phyloP scores from a whole-genome alignment of 768 basidiomycete genomes.

The Mycena albidolilacea region DNA sequence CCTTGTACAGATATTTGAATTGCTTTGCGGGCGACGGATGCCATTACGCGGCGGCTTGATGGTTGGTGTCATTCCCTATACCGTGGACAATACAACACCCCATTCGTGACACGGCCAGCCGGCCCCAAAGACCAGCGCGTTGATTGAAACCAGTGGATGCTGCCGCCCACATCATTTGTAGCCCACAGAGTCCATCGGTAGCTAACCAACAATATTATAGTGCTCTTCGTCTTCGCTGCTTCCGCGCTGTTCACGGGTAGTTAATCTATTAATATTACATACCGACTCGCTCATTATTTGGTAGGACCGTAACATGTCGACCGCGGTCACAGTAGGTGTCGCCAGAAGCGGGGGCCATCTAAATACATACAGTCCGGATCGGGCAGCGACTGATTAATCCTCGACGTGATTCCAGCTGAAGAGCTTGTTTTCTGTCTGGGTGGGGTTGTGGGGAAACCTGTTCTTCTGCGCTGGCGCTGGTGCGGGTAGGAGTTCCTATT shows the following conservation, averaged over 20 bases:
- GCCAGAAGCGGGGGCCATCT: constrained; percentile 6
- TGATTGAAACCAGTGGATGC: not conserved
- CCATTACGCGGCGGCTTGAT: constrained; percentile 13
- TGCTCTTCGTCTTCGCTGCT: constrained; percentile 34
- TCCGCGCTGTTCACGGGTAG: constrained; percentile 40
- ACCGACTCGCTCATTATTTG: constrained; percentile 27
- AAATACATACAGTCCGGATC: constrained; percentile 27
- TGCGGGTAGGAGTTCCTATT: constrained; percentile 6
- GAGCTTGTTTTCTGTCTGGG: constrained; percentile 24
- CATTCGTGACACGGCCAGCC: too few species aligned
- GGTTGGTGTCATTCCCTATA: constrained; percentile 15
- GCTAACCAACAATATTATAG: constrained; percentile 35
- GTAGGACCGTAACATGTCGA: constrained; percentile 9
- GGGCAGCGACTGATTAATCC: constrained; percentile 1
- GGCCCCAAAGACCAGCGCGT: too few species aligned
- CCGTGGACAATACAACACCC: not conserved
- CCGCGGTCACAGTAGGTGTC: constrained; percentile 7
- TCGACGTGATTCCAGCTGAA: constrained; percentile 15
- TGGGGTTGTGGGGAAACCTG: constrained; percentile 13
- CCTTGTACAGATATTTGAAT: not conserved
- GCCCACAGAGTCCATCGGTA: constrained; percentile 21
- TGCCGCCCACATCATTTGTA: constrained; percentile 1
- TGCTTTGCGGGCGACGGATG: not conserved
- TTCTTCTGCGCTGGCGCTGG: not conserved
- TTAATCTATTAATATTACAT: constrained; percentile 35